Evolutionary conservation across 768 basidiomycete species (phyloP).

Genomic region (Cyclocybe cylindracea): DNA sequence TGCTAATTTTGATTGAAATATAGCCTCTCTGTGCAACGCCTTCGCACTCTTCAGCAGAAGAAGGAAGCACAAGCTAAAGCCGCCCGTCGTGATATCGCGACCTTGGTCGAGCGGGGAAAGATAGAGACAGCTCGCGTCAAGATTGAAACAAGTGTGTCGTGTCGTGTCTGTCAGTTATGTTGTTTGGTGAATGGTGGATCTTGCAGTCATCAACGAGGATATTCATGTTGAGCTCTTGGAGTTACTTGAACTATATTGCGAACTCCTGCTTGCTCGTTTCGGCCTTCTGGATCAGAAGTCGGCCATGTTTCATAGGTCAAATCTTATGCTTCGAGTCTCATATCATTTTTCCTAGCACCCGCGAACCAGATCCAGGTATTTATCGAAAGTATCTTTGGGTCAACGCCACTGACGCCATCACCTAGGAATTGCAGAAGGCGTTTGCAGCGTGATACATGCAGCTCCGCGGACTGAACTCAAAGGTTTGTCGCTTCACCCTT

Average conservation of each 20-base stretch:
- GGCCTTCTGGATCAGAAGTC: constrained; percentile 89
- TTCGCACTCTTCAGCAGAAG: constrained; percentile 89
- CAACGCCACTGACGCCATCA: not conserved
- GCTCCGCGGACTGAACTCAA: constrained; percentile 91
- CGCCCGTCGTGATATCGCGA: constrained; percentile 79
- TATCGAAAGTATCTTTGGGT: not conserved
- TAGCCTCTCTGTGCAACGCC: constrained; percentile 82
- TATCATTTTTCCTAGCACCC: constrained; percentile 44
- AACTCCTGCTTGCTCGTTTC: constrained; percentile 91
- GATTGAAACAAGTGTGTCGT: constrained; percentile 73
- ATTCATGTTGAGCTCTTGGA: constrained; percentile 87
- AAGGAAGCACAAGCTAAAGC: constrained; percentile 78
- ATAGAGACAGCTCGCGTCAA: constrained; percentile 84
- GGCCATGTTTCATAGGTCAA: constrained; percentile 22
- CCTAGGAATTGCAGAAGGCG: constrained; percentile 66
- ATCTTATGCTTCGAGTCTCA: constrained; percentile 11
- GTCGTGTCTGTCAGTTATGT: constrained; percentile 14
- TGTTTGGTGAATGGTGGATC: constrained; percentile 3
- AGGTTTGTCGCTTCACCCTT: constrained; percentile 41
- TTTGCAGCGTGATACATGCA: constrained; percentile 86
- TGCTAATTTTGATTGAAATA: not conserved
- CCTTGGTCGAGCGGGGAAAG: constrained; percentile 76
- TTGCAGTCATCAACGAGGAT: constrained; percentile 79
- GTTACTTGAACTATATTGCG: constrained; percentile 91
- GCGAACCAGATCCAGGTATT: constrained; percentile 81